These are phyloP conservation scores for Podospora pseudopauciseta DNA, from an alignment of 495 filamentous ascomycete genomes.

Conservation along the genomic window DNA sequence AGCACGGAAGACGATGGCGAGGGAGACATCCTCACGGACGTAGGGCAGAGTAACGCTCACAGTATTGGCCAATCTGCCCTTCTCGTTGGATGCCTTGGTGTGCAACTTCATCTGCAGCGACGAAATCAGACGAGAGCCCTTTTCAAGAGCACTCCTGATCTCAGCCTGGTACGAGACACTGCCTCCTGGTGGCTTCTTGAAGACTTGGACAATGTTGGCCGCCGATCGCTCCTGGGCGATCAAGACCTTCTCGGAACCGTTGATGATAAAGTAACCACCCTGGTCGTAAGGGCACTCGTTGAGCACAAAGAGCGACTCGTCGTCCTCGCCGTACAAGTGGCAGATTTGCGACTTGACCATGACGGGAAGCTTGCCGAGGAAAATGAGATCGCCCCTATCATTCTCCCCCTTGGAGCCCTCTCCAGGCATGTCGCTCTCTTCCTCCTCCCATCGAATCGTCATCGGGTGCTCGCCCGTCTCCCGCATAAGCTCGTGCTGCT, in stretches of 20 bases:
- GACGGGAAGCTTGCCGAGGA: constrained; percentile 90
- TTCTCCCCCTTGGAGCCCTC: constrained; percentile 42
- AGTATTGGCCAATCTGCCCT: constrained; percentile 77
- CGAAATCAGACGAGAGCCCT: constrained; percentile 89
- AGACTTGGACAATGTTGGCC: constrained; percentile 97
- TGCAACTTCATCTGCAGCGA: constrained; percentile 84
- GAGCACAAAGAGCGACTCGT: constrained; percentile 75
- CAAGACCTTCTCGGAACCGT: constrained; percentile 98
- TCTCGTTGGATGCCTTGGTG: constrained; percentile 72
- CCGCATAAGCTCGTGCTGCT: constrained; percentile 50
- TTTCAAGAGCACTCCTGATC: constrained; percentile 93
- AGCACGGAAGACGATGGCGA: constrained; percentile 91
- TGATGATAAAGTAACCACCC: constrained; percentile 98
- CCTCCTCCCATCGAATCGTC: constrained; percentile 57
- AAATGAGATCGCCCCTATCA: constrained; percentile 50
- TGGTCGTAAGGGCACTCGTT: constrained; percentile 98
- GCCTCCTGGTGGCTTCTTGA: constrained; percentile 88
- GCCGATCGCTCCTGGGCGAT: constrained; percentile 97
- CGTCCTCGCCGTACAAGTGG: constrained; percentile 72
- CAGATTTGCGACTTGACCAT: constrained; percentile 97
- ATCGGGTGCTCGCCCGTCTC: constrained; percentile 49
- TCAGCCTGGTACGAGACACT: constrained; percentile 89
- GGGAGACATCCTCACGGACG: constrained; percentile 87
- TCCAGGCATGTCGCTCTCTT: constrained; percentile 39
- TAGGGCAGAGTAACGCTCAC: constrained; percentile 88